Conservation (phyloP, 345 rosid genomes). For the Physaria fendleri region DNA sequence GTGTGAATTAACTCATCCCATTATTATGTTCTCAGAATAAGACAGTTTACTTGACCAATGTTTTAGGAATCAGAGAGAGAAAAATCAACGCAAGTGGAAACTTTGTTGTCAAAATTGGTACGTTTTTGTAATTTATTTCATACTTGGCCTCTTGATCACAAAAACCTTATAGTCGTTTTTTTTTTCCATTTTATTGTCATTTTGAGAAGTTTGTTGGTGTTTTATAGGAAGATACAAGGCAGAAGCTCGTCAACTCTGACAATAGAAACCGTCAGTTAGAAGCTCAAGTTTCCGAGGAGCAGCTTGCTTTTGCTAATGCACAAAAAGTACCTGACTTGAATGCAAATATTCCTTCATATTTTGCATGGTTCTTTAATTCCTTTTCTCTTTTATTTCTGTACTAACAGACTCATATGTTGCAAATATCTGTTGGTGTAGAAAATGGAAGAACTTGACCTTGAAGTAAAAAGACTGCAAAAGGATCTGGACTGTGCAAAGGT, state of each 20-base stretch:
- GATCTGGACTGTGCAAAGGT: slow-evolving; percentile 90
- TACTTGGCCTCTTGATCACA: no score
- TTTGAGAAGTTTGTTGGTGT: no score
- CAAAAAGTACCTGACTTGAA: slow-evolving; percentile 45
- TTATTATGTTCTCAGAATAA: slow-evolving; percentile 10
- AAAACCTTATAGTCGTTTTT: no score
- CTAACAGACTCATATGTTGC: slow-evolving; percentile 10
- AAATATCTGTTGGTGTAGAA: slow-evolving; percentile 47
- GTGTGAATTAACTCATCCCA: background rate
- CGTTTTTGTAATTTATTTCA: no score
- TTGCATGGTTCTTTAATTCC: background rate
- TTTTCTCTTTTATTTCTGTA: background rate
- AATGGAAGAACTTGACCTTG: slow-evolving; percentile 74
- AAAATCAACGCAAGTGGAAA: slow-evolving; percentile 64
- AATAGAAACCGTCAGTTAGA: slow-evolving; percentile 90
- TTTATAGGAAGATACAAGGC: slow-evolving; percentile 93
- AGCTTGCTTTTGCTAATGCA: slow-evolving; percentile 51
- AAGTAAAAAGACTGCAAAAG: slow-evolving; percentile 45
- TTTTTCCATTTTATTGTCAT: no score
- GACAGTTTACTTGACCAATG: slow-evolving; percentile 20
- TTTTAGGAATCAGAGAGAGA: slow-evolving; percentile 70
- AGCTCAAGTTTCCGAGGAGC: slow-evolving; percentile 70
- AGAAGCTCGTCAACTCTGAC: slow-evolving; percentile 72
- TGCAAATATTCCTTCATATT: slow-evolving; percentile 5
- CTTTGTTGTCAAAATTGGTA: no score